Percentiles rank a stretch among this genome's conserved stretches.
These are phyloP conservation scores for Phytophthora cactorum DNA, from an alignment of 352 stramenopile species.

Conservation along the genomic window DNA sequence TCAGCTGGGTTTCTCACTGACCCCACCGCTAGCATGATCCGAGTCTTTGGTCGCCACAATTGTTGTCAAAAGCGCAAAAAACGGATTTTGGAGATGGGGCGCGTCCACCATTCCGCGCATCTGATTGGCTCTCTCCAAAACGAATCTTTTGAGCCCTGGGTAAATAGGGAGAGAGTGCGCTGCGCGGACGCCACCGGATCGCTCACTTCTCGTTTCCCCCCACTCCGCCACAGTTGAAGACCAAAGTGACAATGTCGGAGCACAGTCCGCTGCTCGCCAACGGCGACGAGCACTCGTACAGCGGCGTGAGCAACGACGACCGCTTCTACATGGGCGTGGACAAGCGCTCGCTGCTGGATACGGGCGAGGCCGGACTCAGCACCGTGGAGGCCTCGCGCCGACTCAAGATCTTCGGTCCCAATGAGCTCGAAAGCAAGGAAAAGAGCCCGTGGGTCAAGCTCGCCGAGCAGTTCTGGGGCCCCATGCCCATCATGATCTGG, in stretches of 20 bases:
- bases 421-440: conserved; percentile 77
- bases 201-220: conserved; percentile 33
- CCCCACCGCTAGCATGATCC: neutral
- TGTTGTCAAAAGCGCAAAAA: conserved; percentile 26
- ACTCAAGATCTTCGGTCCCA: conserved; percentile 89
- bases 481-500: conserved; percentile 94
- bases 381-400: conserved; percentile 74
- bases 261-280: conserved; percentile 67
- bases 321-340: conserved; percentile 85
- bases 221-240: neutral
- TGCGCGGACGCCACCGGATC: conserved; percentile 8
- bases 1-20: conserved; percentile 12
- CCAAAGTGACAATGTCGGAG: conserved; percentile 39
- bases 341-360: conserved; percentile 78
- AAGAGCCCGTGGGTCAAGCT: conserved; percentile 66
- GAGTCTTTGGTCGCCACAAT: conserved; percentile 17
- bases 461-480: conserved; percentile 72
- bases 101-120: conserved; percentile 3
- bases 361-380: conserved; percentile 74
- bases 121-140: conserved; percentile 27
- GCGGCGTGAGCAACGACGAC: conserved; percentile 56
- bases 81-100: conserved; percentile 15
- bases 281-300: conserved; percentile 41
- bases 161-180: conserved; percentile 11
- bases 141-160: conserved; percentile 31